Conservation (phyloP, 352 stramenopile genomes). For the Phytophthora citricola region DNA sequence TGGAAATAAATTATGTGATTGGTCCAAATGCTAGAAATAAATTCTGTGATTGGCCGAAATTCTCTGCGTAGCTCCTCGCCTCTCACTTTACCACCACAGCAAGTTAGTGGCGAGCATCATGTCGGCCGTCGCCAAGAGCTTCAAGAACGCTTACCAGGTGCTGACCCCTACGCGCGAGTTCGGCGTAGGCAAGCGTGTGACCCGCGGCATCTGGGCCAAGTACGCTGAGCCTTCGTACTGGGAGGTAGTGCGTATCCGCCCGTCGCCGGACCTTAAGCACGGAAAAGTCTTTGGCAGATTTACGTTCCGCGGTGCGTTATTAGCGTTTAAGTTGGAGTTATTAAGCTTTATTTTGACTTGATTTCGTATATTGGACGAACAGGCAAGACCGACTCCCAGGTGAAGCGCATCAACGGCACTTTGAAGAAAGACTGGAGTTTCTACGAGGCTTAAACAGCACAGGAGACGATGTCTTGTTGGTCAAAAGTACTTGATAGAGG, state of each 20-base stretch:
- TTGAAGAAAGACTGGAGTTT: slow-evolving; percentile 80
- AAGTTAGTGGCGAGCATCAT: slow-evolving; percentile 32
- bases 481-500: slow-evolving; percentile 20
- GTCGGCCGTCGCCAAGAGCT: slow-evolving; percentile 45
- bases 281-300: slow-evolving; percentile 86
- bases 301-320: slow-evolving; percentile 77
- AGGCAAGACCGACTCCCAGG: slow-evolving; percentile 74
- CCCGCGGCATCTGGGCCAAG: slow-evolving; percentile 76
- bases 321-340: not conserved
- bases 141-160: slow-evolving; percentile 81
- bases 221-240: slow-evolving; percentile 80
- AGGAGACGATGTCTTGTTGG: slow-evolving; percentile 2
- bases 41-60: slow-evolving; percentile 29
- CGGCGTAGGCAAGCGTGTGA: slow-evolving; percentile 74
- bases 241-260: slow-evolving; percentile 82
- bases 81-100: slow-evolving; percentile 17
- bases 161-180: slow-evolving; percentile 73
- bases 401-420: slow-evolving; percentile 82
- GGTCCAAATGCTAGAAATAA: not conserved
- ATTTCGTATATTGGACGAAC: slow-evolving; percentile 16
- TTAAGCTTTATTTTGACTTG: not conserved
- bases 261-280: slow-evolving; percentile 82
- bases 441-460: slow-evolving; percentile 24
- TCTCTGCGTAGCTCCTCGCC: slow-evolving; percentile 13
- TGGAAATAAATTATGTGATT: slow-evolving; percentile 20